Conservation (phyloP, 495 filamentous ascomycete species). For the Aspergillus sclerotioniger region DNA sequence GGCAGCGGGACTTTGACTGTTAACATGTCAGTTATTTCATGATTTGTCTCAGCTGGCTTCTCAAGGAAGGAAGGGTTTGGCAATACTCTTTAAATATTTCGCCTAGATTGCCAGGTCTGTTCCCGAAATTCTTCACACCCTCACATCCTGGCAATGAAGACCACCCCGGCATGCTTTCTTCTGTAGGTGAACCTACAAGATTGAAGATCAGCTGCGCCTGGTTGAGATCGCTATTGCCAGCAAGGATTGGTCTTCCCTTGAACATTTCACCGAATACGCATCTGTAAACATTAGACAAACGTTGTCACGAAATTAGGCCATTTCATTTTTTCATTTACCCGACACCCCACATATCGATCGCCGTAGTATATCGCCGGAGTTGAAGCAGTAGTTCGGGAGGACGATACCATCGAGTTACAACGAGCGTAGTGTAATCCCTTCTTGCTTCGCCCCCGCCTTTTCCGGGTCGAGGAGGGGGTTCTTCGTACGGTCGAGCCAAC, state of each 20-base stretch:
- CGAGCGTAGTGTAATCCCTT: constrained; percentile 89
- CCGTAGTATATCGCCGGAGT: constrained; percentile 84
- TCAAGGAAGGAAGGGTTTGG: not conserved
- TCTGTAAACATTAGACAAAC: constrained; percentile 40
- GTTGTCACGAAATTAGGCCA: not conserved
- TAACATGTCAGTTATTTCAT: constrained; percentile 7
- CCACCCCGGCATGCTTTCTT: constrained; percentile 94
- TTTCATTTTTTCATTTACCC: constrained; percentile 59
- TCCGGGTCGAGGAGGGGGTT: constrained; percentile 73
- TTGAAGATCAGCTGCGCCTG: constrained; percentile 90
- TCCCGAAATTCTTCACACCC: constrained; percentile 62
- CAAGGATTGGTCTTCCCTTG: constrained; percentile 85
- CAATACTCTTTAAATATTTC: constrained; percentile 68
- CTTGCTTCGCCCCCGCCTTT: constrained; percentile 79
- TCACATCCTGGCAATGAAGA: constrained; percentile 77
- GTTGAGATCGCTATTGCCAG: constrained; percentile 82
- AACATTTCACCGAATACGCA: constrained; percentile 99
- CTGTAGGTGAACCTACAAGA: constrained; percentile 87
- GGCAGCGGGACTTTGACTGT: constrained; percentile 55
- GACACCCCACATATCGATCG: constrained; percentile 98
- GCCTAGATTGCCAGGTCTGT: constrained; percentile 62
- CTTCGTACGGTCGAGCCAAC: constrained; percentile 89
- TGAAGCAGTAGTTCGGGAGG: constrained; percentile 91
- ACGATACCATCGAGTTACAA: constrained; percentile 96
- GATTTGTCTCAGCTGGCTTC: not conserved